phyloP scores from a whole-genome alignment of 495 filamentous ascomycete species.

The Penicilliopsis zonata region DNA sequence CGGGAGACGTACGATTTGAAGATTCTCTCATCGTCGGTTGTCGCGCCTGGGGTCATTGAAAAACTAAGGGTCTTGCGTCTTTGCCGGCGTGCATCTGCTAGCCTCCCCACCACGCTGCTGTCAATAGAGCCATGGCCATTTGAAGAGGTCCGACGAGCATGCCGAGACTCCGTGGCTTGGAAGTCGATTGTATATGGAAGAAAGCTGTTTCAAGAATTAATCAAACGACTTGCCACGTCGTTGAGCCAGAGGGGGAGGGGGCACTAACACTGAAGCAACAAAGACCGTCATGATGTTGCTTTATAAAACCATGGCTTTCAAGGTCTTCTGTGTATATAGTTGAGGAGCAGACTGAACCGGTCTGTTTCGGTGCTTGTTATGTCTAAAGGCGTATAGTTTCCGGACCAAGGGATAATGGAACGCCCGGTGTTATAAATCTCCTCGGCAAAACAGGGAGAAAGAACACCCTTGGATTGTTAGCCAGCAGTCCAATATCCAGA shows the following conservation, averaged over 20 bases:
- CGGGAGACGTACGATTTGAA: conserved; percentile 41
- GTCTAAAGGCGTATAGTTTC: too few species aligned
- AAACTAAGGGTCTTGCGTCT: conserved; percentile 15
- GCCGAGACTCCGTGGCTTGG: conserved; percentile 8
- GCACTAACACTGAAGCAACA: conserved; percentile 20
- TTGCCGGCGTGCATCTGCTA: conserved; percentile 10
- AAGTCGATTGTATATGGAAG: conserved; percentile 31
- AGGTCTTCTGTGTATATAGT: too few species aligned
- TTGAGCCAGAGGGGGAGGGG: neutral
- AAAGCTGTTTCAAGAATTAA: conserved; percentile 12
- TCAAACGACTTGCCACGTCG: conserved; percentile 1
- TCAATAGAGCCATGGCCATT: conserved; percentile 15
- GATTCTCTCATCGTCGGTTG: conserved; percentile 41
- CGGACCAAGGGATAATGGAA: too few species aligned
- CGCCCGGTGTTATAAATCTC: too few species aligned
- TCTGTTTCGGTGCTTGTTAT: too few species aligned
- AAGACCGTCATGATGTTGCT: conserved; percentile 25
- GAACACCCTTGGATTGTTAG: too few species aligned
- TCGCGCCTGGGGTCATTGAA: conserved; percentile 48
- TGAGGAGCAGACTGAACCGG: too few species aligned
- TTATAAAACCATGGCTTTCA: too few species aligned
- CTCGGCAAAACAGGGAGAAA: too few species aligned
- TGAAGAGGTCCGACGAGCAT: conserved; percentile 11
- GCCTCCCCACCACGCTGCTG: conserved; percentile 25
- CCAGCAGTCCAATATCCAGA: too few species aligned